Percentiles rank a stretch among this genome's conserved stretches.
phyloP scores from a whole-genome alignment of 208 protist genomes.

The Acanthamoeba castellanii region DNA sequence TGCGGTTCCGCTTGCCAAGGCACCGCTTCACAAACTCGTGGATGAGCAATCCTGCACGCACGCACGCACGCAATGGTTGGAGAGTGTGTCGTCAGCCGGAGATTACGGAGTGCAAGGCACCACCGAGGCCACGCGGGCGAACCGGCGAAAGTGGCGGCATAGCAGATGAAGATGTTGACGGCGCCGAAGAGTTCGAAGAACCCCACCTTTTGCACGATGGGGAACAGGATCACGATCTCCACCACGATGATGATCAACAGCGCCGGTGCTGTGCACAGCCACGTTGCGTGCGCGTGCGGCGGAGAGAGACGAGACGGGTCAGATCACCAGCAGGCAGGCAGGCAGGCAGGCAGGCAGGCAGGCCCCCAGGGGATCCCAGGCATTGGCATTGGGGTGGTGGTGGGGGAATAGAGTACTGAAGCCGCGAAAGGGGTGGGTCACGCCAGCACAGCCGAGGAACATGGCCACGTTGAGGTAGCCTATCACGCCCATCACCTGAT shows the following conservation, averaged over 20 bases:
- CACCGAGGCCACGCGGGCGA: not conserved
- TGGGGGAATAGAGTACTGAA: constrained; percentile 55
- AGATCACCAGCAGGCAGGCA: too few relatives aligned
- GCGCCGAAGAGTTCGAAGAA: constrained; percentile 61
- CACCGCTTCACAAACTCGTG: constrained; percentile 45
- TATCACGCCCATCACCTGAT: constrained; percentile 64
- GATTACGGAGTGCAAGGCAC: too few relatives aligned
- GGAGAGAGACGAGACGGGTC: not conserved
- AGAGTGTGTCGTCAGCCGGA: too few relatives aligned
- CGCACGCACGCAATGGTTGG: too few relatives aligned
- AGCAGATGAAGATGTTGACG: constrained; percentile 72
- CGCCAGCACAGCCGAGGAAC: constrained; percentile 54
- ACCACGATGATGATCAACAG: constrained; percentile 15
- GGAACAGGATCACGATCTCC: constrained; percentile 1
- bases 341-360: too few relatives aligned
- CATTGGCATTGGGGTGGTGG: too few relatives aligned
- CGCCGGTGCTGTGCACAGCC: not conserved
- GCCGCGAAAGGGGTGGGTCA: constrained; percentile 37
- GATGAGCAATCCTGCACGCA: not conserved
- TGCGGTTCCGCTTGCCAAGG: constrained; percentile 34
- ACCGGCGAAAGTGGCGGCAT: constrained; percentile 25
- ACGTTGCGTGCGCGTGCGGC: not conserved
- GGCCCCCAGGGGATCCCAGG: too few relatives aligned
- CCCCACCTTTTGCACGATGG: not conserved
- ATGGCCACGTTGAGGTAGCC: constrained; percentile 64